Evolutionary conservation across 1,284 basidiomycete genomes (phyloP).

Genomic region (Sanghuangporus sanghuang): DNA sequence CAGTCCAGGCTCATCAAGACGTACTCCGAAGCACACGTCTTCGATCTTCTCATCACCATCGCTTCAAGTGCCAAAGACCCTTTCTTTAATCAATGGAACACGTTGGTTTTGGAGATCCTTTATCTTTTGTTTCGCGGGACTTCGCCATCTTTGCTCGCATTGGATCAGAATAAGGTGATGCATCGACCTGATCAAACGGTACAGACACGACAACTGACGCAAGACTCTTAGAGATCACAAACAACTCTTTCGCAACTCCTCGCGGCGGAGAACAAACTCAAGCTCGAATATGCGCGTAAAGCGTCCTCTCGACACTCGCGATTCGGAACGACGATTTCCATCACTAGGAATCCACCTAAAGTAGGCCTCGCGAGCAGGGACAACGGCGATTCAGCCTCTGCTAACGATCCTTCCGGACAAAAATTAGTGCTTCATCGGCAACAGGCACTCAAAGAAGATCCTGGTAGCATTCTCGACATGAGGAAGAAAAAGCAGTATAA

Average conservation of each 20-base stretch:
- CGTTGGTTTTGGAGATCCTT: slow-evolving; percentile 84
- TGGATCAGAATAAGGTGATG: slow-evolving; percentile 67
- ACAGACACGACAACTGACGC: slow-evolving; percentile 4
- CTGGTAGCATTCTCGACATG: slow-evolving; percentile 74
- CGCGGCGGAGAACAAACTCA: slow-evolving; percentile 61
- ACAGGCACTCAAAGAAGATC: slow-evolving; percentile 70
- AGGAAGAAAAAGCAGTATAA: slow-evolving; percentile 63
- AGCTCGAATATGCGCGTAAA: slow-evolving; percentile 51
- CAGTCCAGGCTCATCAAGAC: slow-evolving; percentile 74
- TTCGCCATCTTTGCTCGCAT: slow-evolving; percentile 54
- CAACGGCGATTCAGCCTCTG: slow-evolving; percentile 27
- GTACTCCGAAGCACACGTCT: slow-evolving; percentile 67
- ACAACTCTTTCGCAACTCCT: slow-evolving; percentile 65
- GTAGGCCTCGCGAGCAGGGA: slow-evolving; percentile 22
- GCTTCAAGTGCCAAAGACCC: slow-evolving; percentile 71
- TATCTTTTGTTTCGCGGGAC: slow-evolving; percentile 82
- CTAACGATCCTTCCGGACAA: slow-evolving; percentile 27
- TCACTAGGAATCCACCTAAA: slow-evolving; percentile 59
- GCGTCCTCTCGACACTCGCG: slow-evolving; percentile 84
- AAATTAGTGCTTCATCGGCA: slow-evolving; percentile 77
- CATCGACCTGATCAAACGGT: slow-evolving; percentile 3
- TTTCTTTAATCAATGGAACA: slow-evolving; percentile 80
- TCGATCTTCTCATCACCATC: slow-evolving; percentile 79
- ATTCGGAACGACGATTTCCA: slow-evolving; percentile 88
- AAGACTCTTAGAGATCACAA: slow-evolving; percentile 47